phyloP scores from a whole-genome alignment of 371 early-diverging fungal species.

The Lichtheimia ornata region DNA sequence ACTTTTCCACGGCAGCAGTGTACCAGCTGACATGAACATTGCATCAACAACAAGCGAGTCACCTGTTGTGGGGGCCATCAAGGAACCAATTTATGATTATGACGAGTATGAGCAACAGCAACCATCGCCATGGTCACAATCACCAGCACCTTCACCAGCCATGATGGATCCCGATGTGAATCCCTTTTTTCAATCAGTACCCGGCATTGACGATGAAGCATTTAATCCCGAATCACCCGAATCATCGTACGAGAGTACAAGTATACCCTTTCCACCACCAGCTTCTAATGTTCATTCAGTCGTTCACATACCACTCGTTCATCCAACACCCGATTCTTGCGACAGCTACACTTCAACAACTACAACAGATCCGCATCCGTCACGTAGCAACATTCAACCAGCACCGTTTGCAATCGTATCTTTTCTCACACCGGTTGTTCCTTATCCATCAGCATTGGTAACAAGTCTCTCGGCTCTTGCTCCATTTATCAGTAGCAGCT shows the following conservation, averaged over 20 bases:
- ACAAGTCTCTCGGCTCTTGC: conserved; percentile 46
- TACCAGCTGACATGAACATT: background rate
- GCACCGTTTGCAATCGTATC: conserved; percentile 64
- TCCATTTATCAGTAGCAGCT: conserved; percentile 58
- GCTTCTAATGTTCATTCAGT: conserved; percentile 57
- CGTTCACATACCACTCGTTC: conserved; percentile 61
- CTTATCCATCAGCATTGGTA: conserved; percentile 58
- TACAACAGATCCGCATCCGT: conserved; percentile 10
- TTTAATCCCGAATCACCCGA: conserved; percentile 59
- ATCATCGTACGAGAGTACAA: conserved; percentile 27
- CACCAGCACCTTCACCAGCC: conserved; percentile 63
- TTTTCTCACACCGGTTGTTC: conserved; percentile 59
- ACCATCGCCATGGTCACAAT: conserved; percentile 66
- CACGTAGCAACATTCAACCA: conserved; percentile 18
- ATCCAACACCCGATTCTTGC: conserved; percentile 27
- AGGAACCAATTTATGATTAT: conserved; percentile 24
- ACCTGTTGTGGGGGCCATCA: background rate
- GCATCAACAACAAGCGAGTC: background rate
- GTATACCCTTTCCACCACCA: conserved; percentile 44
- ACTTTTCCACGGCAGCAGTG: background rate
- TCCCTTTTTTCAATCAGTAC: conserved; percentile 59
- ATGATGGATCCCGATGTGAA: conserved; percentile 64
- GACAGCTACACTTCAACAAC: conserved; percentile 14
- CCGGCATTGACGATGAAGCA: conserved; percentile 63
- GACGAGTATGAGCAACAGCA: conserved; percentile 55